A percentile compares a stretch with the other conserved stretches of the same genome.
These are phyloP conservation scores for Wallacemonas collosoma DNA, from an alignment of 208 protist genomes.

Conservation along the genomic window DNA sequence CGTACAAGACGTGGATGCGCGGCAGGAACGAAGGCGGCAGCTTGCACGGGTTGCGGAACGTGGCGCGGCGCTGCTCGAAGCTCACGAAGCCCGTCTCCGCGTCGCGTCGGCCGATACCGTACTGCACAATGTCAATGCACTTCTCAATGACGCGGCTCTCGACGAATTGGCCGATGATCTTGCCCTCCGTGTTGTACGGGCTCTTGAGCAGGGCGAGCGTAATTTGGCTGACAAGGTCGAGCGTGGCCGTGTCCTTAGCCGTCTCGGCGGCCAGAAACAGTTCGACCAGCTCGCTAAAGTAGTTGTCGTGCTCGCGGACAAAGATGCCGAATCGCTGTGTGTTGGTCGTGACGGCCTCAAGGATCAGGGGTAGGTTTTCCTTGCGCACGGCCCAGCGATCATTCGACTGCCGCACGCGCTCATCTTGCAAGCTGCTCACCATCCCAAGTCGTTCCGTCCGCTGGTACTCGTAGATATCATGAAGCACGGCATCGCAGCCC, in stretches of 20 bases:
- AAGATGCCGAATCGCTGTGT: constrained; percentile 63
- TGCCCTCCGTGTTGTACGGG: constrained; percentile 73
- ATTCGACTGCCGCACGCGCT: constrained; percentile 25
- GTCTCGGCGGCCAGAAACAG: constrained; percentile 46
- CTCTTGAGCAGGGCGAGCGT: constrained; percentile 50
- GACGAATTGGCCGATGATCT: constrained; percentile 75
- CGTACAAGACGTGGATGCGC: constrained; percentile 75
- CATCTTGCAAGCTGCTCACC: constrained; percentile 26
- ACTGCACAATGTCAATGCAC: constrained; percentile 83
- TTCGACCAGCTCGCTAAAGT: constrained; percentile 53
- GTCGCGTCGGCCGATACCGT: constrained; percentile 60
- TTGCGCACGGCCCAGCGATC: constrained; percentile 51
- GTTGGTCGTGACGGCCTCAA: constrained; percentile 48
- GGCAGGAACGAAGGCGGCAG: constrained; percentile 43
- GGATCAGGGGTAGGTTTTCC: constrained; percentile 60
- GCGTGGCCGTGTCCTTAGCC: constrained; percentile 32
- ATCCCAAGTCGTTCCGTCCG: constrained; percentile 19
- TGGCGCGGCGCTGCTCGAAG: constrained; percentile 63
- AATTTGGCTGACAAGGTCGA: constrained; percentile 53
- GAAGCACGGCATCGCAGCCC: constrained; percentile 56
- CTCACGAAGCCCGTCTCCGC: constrained; percentile 65
- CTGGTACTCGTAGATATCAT: constrained; percentile 54
- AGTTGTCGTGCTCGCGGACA: constrained; percentile 45
- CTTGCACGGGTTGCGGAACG: constrained; percentile 73
- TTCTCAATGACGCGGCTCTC: constrained; percentile 61